phyloP scores from a whole-genome alignment of 208 protist species.

The Strigomonas oncopelti region DNA sequence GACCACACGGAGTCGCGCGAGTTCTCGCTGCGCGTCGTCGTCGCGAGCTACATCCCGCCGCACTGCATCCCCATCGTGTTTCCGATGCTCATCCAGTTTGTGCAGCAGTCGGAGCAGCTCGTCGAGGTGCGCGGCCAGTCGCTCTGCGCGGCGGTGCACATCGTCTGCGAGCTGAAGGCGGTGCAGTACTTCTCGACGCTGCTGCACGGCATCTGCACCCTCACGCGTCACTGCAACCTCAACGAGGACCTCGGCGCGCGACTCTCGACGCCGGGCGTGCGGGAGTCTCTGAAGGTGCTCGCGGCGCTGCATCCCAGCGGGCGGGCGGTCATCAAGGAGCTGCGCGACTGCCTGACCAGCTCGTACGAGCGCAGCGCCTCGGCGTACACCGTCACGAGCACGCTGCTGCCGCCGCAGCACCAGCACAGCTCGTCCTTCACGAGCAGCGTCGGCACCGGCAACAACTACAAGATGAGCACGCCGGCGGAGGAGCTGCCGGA shows the following conservation, averaged over 20 bases:
- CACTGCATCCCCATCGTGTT: conserved; percentile 87
- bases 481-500: neutral
- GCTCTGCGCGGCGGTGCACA: conserved; percentile 77
- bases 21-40: conserved; percentile 85
- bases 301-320: conserved; percentile 65
- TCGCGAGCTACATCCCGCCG: conserved; percentile 84
- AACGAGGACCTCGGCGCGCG: conserved; percentile 76
- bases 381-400: neutral
- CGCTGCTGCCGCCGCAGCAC: neutral
- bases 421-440: neutral
- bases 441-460: neutral
- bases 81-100: conserved; percentile 81
- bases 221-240: conserved; percentile 82
- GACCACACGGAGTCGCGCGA: conserved; percentile 81
- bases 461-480: neutral
- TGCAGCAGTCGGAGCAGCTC: conserved; percentile 83
- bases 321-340: conserved; percentile 52
- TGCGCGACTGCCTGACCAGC: conserved; percentile 60
- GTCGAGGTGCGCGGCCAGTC: conserved; percentile 81
- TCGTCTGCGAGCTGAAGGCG: conserved; percentile 86
- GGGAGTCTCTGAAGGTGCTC: conserved; percentile 74
- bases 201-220: conserved; percentile 74
- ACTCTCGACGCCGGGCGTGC: conserved; percentile 71
- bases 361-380: conserved; percentile 34
- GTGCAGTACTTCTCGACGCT: conserved; percentile 81